Evolutionary conservation across 176 grass and related monocot genomes (phyloP).

Genomic region (Hsuehochloa calcarea): DNA sequence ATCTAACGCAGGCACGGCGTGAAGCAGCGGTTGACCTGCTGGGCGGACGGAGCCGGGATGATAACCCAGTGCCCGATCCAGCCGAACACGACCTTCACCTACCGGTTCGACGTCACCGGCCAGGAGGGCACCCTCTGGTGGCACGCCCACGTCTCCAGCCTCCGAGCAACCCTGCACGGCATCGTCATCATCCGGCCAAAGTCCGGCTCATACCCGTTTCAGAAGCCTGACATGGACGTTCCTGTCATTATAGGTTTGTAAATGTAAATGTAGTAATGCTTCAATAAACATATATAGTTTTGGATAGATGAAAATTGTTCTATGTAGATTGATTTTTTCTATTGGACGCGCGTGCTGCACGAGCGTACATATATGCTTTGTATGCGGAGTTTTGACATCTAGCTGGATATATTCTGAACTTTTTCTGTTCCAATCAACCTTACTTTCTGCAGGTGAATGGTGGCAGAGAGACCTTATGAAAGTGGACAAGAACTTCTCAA

Average conservation of each 20-base stretch:
- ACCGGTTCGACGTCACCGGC: not conserved
- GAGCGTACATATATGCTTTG: too few species aligned
- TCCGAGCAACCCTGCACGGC: constrained; percentile 1
- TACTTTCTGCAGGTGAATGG: not conserved
- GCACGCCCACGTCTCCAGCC: not conserved
- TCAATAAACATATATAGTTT: too few species aligned
- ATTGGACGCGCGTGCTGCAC: too few species aligned
- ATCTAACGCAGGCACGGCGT: constrained; percentile 25
- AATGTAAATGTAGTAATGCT: too few species aligned
- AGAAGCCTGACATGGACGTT: not conserved
- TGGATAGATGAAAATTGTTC: not conserved
- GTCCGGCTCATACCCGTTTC: not conserved
- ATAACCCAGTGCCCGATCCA: constrained; percentile 13
- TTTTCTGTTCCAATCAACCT: not conserved
- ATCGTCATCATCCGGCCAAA: not conserved
- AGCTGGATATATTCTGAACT: too few species aligned
- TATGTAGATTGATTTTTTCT: too few species aligned
- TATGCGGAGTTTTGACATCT: too few species aligned
- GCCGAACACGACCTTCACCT: not conserved
- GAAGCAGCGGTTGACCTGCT: not conserved
- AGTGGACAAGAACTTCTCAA: not conserved
- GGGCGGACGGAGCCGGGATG: not conserved
- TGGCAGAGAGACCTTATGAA: not conserved
- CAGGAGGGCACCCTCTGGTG: constrained; percentile 32
- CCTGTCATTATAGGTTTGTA: not conserved